phyloP scores from a whole-genome alignment of 768 basidiomycete species.

The Sarcomyxa edulis region DNA sequence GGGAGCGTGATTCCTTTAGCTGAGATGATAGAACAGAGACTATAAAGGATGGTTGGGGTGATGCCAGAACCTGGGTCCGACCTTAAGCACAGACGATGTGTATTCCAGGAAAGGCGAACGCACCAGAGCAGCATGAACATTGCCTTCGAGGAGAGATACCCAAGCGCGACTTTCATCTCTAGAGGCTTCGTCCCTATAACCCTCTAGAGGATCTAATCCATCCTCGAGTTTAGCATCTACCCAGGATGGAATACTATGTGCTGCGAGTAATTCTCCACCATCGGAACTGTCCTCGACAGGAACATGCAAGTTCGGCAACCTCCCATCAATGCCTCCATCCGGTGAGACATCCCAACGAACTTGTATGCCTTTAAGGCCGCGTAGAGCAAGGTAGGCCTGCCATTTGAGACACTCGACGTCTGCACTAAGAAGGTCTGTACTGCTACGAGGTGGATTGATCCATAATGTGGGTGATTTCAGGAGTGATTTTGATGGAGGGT shows the following conservation, averaged over 20 bases:
- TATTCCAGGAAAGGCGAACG: constrained; percentile 16
- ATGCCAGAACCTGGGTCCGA: constrained; percentile 41
- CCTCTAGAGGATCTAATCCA: constrained; percentile 49
- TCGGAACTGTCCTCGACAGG: constrained; percentile 19
- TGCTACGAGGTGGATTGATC: constrained; percentile 47
- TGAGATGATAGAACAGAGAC: constrained; percentile 34
- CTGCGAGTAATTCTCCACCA: constrained; percentile 51
- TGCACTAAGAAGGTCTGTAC: constrained; percentile 44
- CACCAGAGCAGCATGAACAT: constrained; percentile 74
- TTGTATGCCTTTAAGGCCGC: constrained; percentile 44
- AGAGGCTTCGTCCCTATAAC: constrained; percentile 54
- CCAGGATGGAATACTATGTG: constrained; percentile 71
- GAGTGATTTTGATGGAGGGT: constrained; percentile 17
- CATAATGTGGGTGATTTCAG: constrained; percentile 49
- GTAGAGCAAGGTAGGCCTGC: constrained; percentile 79
- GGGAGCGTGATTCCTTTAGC: constrained; percentile 20
- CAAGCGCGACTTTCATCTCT: constrained; percentile 78
- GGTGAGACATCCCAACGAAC: constrained; percentile 66
- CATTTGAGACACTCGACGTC: constrained; percentile 89
- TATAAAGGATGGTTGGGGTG: constrained; percentile 38
- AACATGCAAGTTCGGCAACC: constrained; percentile 70
- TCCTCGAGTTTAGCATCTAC: constrained; percentile 46
- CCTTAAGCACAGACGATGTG: constrained; percentile 1
- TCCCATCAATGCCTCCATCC: constrained; percentile 63
- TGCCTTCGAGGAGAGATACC: constrained; percentile 73